Evolutionary conservation across 495 filamentous ascomycete genomes (phyloP).

Genomic region (Lophiostoma macrostomum): DNA sequence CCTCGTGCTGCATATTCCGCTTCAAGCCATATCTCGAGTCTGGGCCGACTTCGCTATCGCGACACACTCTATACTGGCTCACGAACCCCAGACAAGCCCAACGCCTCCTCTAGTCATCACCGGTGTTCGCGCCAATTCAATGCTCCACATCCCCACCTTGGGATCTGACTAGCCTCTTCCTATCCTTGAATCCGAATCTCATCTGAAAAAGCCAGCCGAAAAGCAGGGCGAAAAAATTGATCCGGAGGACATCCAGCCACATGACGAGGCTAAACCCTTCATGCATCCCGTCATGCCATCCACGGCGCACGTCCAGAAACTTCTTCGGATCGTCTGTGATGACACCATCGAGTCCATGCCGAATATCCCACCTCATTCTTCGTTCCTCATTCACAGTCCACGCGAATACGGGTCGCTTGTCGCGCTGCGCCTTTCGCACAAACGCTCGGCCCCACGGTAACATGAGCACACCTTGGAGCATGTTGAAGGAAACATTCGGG

Average conservation of each 20-base stretch:
- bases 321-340: slow-evolving; percentile 56
- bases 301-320: slow-evolving; percentile 47
- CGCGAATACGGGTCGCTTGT: slow-evolving; percentile 58
- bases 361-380: slow-evolving; percentile 71
- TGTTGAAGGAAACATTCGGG: slow-evolving; percentile 68
- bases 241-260: slow-evolving; percentile 28
- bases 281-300: slow-evolving; percentile 33
- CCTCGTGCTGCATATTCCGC: too few species aligned
- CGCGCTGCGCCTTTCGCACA: slow-evolving; percentile 54
- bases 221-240: slow-evolving; percentile 32
- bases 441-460: slow-evolving; percentile 62
- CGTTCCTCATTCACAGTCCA: slow-evolving; percentile 83
- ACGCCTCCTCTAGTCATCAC: too few species aligned
- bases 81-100: too few species aligned
- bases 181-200: slow-evolving; percentile 18
- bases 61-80: too few species aligned
- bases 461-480: slow-evolving; percentile 63
- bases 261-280: slow-evolving; percentile 17
- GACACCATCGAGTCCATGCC: slow-evolving; percentile 52
- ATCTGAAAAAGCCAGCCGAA: slow-evolving; percentile 25
- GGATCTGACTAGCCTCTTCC: slow-evolving; percentile 9
- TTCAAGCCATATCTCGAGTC: too few species aligned
- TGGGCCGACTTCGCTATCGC: too few species aligned
- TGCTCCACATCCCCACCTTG: slow-evolving; percentile 1
- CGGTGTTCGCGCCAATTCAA: too few species aligned